These are phyloP conservation scores for Proliferodiscus dingleyae DNA, from an alignment of 2,329 filamentous ascomycete species.

Conservation along the genomic window DNA sequence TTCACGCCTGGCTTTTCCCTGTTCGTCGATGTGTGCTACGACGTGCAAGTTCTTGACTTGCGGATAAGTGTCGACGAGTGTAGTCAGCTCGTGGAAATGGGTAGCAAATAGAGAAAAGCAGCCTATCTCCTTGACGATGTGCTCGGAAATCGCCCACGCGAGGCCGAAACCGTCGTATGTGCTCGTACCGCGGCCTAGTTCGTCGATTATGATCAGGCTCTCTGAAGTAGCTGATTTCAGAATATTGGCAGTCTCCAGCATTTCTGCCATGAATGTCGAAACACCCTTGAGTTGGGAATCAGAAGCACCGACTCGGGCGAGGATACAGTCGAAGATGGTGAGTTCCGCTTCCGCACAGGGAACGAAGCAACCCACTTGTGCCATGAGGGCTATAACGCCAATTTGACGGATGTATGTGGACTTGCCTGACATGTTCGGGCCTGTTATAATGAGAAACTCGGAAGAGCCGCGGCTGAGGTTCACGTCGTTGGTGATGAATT, in stretches of 20 bases:
- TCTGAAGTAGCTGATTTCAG: conserved; percentile 94
- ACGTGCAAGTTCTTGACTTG: conserved; percentile 94
- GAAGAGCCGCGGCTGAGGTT: conserved; percentile 71
- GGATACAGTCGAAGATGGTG: conserved; percentile 93
- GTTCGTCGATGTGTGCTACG: conserved; percentile 76
- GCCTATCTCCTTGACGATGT: conserved; percentile 92
- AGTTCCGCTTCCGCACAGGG: conserved; percentile 86
- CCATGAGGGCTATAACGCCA: conserved; percentile 94
- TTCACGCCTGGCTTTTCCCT: conserved; percentile 53
- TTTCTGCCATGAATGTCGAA: conserved; percentile 99
- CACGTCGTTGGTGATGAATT: conserved; percentile 98
- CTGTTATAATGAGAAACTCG: conserved; percentile 61
- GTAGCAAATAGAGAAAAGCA: conserved; percentile 95
- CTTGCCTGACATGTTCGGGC: conserved; percentile 98
- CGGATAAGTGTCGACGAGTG: conserved; percentile 77
- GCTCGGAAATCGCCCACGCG: conserved; percentile 98
- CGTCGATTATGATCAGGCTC: conserved; percentile 97
- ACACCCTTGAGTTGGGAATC: conserved; percentile 98
- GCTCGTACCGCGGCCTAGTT: conserved; percentile 91
- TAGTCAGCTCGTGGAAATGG: conserved; percentile 96
- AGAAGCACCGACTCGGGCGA: conserved; percentile 90
- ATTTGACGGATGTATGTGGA: conserved; percentile 98
- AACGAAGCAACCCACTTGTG: conserved; percentile 93
- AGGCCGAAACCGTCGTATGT: conserved; percentile 98
- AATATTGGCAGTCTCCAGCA: conserved; percentile 98